Percentiles rank a stretch among this genome's conserved stretches.
phyloP scores from a whole-genome alignment of 2,329 filamentous ascomycete genomes.

The Alternaria angustiovoidea region DNA sequence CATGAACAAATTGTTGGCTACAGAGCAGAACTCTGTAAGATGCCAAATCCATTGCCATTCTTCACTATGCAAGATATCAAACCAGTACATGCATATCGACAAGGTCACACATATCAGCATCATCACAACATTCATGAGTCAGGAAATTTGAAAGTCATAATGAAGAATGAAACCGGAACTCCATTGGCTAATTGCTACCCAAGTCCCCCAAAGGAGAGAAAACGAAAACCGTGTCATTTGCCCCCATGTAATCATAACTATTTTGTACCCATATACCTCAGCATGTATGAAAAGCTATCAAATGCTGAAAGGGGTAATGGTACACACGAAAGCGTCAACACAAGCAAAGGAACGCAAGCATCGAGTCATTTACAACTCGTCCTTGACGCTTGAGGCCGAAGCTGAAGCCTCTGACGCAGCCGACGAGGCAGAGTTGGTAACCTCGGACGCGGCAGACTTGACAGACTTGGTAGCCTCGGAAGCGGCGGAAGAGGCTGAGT shows the following conservation, averaged over 20 bases:
- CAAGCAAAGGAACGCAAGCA: slow-evolving; percentile 20
- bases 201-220: slow-evolving; percentile 15
- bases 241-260: slow-evolving; percentile 33
- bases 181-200: slow-evolving; percentile 40
- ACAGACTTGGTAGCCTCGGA: slow-evolving; percentile 45
- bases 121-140: not conserved
- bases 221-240: slow-evolving; percentile 21
- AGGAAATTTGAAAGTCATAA: not conserved
- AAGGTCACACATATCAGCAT: not conserved
- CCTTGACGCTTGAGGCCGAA: slow-evolving; percentile 58
- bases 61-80: not conserved
- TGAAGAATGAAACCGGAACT: slow-evolving; percentile 37
- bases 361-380: slow-evolving; percentile 74
- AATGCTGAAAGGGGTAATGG: slow-evolving; percentile 33
- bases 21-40: too few relatives aligned
- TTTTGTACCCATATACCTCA: slow-evolving; percentile 36
- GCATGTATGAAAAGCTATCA: slow-evolving; percentile 20
- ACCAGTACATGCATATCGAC: not conserved
- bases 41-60: not conserved
- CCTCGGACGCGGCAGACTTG: slow-evolving; percentile 41
- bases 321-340: slow-evolving; percentile 24
- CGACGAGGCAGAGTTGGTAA: slow-evolving; percentile 34
- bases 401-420: slow-evolving; percentile 38
- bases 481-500: slow-evolving; percentile 35
- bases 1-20: not conserved